Evolutionary conservation across 148 eudicot species (phyloP).

Genomic region (Chenopodium quinoa): DNA sequence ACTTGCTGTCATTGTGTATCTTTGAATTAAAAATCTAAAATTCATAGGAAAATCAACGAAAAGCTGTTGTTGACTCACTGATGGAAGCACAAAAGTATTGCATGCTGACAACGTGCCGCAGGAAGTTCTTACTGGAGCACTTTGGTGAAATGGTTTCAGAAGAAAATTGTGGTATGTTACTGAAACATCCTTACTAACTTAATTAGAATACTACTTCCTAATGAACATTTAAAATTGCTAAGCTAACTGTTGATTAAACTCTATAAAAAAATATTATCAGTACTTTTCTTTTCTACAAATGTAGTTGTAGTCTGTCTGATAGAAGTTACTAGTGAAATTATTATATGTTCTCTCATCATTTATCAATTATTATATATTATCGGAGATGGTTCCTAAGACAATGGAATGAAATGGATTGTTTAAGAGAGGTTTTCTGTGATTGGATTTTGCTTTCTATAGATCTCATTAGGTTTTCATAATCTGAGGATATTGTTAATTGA

Average conservation of each 20-base stretch:
- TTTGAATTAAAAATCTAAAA: constrained; percentile 1
- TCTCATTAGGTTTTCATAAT: not conserved
- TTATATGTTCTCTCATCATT: not conserved
- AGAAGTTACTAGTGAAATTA: not conserved
- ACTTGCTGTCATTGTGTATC: not conserved
- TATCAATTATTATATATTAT: too few relatives aligned
- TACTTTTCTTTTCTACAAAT: not conserved
- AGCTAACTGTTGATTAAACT: not conserved
- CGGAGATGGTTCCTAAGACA: not conserved
- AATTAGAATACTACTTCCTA: not conserved
- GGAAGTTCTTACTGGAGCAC: constrained; percentile 64
- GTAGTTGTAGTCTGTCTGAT: not conserved
- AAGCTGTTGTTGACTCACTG: constrained; percentile 67
- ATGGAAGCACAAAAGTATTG: constrained; percentile 69
- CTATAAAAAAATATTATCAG: not conserved
- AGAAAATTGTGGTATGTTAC: constrained; percentile 57
- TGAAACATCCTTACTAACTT: constrained; percentile 6
- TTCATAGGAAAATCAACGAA: constrained; percentile 68
- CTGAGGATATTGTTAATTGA: not conserved
- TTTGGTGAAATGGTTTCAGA: constrained; percentile 59
- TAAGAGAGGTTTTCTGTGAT: not conserved
- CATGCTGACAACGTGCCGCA: constrained; percentile 68
- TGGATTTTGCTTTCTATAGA: not conserved
- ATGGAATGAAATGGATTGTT: not conserved
- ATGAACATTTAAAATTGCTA: not conserved